Conservation (phyloP, 2,329 filamentous ascomycete genomes). For the Epichloe coenophiala region DNA sequence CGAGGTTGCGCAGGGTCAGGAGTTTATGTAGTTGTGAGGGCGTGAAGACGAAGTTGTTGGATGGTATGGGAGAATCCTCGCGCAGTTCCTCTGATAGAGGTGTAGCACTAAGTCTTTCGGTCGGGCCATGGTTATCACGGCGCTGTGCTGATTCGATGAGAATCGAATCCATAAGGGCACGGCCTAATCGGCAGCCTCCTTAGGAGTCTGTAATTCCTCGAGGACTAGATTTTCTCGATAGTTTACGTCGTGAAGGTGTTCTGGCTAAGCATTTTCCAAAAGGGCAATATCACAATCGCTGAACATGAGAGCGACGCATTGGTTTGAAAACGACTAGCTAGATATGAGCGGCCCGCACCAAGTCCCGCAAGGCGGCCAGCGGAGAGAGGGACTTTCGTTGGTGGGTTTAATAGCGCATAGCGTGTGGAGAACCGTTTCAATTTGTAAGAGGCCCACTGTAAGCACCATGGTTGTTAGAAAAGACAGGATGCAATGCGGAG, state of each 20-base stretch:
- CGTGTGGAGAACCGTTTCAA: no score
- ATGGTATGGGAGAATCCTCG: slow-evolving; percentile 13
- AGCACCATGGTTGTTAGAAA: no score
- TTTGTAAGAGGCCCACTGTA: no score
- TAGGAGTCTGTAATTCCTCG: not conserved
- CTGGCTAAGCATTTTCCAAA: slow-evolving; percentile 1
- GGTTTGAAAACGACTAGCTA: not conserved
- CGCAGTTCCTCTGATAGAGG: slow-evolving; percentile 12
- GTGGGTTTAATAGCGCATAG: not conserved
- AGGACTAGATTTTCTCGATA: not conserved
- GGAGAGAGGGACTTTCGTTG: not conserved
- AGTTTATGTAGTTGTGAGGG: slow-evolving; percentile 40
- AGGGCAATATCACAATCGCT: not conserved
- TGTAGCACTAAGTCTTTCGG: slow-evolving; percentile 5
- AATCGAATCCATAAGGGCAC: slow-evolving; percentile 5
- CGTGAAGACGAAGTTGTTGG: slow-evolving; percentile 39
- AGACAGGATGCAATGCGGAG: no score
- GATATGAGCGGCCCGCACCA: not conserved
- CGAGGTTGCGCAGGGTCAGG: slow-evolving; percentile 33
- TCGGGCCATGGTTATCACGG: slow-evolving; percentile 2
- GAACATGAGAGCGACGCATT: no score
- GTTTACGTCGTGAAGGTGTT: not conserved
- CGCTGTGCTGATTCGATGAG: not conserved
- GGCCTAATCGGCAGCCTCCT: not conserved
- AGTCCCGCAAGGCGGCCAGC: not conserved